Evolutionary conservation across 805 yeast species (phyloP).

Genomic region (Torulaspora franciscae): DNA sequence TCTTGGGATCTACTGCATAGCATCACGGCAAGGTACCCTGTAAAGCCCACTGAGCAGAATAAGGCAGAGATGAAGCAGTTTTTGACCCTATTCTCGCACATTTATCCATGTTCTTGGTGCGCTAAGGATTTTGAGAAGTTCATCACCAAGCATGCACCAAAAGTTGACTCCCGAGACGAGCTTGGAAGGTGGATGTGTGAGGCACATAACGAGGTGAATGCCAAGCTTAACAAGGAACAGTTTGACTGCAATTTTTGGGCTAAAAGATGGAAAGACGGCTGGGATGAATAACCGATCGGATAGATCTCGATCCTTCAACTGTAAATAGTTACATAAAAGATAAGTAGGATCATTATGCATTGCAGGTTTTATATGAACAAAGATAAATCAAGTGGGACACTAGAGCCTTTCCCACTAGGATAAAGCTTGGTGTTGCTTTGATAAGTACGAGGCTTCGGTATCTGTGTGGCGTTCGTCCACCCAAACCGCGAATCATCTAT

Average conservation of each 20-base stretch:
- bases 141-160: constrained; percentile 49
- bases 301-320: neutral
- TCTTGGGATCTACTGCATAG: constrained; percentile 93
- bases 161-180: constrained; percentile 62
- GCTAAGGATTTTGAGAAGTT: constrained; percentile 76
- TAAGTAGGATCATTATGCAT: neutral
- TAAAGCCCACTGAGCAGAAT: constrained; percentile 51
- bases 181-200: constrained; percentile 89
- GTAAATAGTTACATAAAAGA: constrained; percentile 2
- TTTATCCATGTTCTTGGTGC: constrained; percentile 94
- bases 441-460: constrained; percentile 86
- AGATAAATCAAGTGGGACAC: constrained; percentile 74
- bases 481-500: constrained; percentile 70
- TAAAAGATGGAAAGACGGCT: constrained; percentile 91
- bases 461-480: constrained; percentile 58
- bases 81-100: constrained; percentile 60
- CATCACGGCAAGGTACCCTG: constrained; percentile 86
- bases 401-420: constrained; percentile 93
- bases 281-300: constrained; percentile 44
- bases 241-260: constrained; percentile 91
- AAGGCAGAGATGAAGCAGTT: constrained; percentile 71
- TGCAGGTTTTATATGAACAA: constrained; percentile 24
- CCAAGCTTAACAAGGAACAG: constrained; percentile 73
- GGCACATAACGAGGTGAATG: constrained; percentile 93
- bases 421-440: constrained; percentile 69